Conservation (phyloP, 163 green algal genomes). For the Chloromonas sp. region DNA sequence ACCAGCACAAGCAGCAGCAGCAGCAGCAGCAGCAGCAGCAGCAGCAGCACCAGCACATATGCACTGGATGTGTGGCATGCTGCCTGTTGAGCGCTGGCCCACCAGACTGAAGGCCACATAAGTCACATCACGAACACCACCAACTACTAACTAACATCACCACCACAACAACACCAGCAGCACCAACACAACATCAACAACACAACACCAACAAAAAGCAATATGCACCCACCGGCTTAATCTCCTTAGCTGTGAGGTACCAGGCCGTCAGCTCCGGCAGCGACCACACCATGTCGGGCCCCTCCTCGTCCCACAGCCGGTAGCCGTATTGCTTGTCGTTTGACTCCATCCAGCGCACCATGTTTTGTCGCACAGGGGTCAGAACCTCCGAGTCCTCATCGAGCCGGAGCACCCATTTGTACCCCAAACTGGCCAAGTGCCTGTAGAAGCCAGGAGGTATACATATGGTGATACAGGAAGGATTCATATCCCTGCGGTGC, state of each 20-base stretch:
- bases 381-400: constrained; percentile 16
- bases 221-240: constrained; percentile 5
- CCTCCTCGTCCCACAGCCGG: constrained; percentile 11
- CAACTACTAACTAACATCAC: too few species aligned
- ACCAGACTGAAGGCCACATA: too few species aligned
- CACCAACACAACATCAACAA: too few species aligned
- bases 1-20: background rate
- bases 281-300: constrained; percentile 1
- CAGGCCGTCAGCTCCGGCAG: constrained; percentile 12
- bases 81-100: too few species aligned
- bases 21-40: background rate
- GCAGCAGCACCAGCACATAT: background rate
- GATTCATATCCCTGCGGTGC: background rate
- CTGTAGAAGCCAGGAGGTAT: background rate
- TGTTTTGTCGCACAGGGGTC: background rate
- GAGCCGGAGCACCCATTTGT: constrained; percentile 10
- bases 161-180: too few species aligned
- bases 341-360: constrained; percentile 10
- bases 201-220: too few species aligned
- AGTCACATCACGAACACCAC: too few species aligned
- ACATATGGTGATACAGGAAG: background rate
- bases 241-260: constrained; percentile 10
- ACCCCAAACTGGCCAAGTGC: background rate
- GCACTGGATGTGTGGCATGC: too few species aligned
- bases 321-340: constrained; percentile 10